Percentiles rank a stretch among this genome's conserved stretches.
Conservation (phyloP, 2,329 filamentous ascomycete species). For the Fusarium praegraminearum region DNA sequence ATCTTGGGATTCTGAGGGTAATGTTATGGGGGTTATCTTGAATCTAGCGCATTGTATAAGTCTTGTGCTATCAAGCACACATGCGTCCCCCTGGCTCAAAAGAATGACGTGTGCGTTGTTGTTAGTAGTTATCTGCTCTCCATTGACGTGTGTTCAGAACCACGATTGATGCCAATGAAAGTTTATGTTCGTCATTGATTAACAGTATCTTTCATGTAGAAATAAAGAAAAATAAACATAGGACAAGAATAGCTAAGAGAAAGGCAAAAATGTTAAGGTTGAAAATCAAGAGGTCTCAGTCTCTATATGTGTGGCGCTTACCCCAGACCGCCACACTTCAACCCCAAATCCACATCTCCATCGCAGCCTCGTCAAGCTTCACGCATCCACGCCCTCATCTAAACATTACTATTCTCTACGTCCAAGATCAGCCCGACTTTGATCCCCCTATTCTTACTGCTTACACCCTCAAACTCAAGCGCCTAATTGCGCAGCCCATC, state of each 20-base stretch:
- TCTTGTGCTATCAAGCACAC: background rate
- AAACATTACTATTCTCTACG: background rate
- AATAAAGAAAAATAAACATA: too few relatives aligned
- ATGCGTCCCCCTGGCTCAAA: background rate
- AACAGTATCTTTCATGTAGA: background rate
- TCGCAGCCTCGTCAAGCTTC: slow-evolving; percentile 34
- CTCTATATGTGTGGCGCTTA: slow-evolving; percentile 15
- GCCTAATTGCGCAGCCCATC: background rate
- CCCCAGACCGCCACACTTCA: slow-evolving; percentile 22
- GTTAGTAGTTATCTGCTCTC: background rate
- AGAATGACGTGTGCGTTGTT: fast-evolving
- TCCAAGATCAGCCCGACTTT: background rate
- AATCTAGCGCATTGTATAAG: background rate
- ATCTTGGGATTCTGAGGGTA: background rate
- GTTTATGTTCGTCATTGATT: background rate
- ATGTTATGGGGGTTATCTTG: background rate
- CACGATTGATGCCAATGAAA: background rate
- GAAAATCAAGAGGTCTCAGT: background rate
- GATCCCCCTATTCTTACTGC: background rate
- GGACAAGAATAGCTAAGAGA: too few relatives aligned
- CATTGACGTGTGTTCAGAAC: background rate
- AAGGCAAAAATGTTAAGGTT: background rate
- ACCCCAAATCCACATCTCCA: background rate
- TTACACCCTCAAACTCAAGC: background rate
- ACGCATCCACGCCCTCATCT: slow-evolving; percentile 9